These are phyloP conservation scores for Chenopodium album DNA, from an alignment of 148 eudicot species.

Conservation along the genomic window DNA sequence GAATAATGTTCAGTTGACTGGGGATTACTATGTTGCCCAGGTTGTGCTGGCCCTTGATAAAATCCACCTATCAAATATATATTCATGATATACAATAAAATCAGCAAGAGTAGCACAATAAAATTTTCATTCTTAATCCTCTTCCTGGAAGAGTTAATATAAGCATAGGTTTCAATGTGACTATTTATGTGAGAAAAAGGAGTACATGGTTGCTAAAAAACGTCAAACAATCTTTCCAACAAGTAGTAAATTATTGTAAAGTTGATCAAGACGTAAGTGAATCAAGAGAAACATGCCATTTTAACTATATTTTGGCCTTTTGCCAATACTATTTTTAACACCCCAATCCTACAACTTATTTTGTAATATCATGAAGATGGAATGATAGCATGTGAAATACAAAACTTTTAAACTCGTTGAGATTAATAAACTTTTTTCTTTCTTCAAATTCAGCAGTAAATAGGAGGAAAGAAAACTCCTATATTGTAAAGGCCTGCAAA, in stretches of 20 bases:
- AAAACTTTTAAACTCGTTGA: not conserved
- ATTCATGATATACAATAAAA: constrained; percentile 2
- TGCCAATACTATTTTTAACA: not conserved
- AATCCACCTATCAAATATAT: constrained; percentile 44
- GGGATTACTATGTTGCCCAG: constrained; percentile 47
- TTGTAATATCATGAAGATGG: not conserved
- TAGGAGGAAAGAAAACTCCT: not conserved
- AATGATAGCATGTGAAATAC: not conserved
- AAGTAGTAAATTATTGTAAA: not conserved
- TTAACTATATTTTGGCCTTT: not conserved
- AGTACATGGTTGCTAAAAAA: not conserved
- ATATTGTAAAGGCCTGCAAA: not conserved
- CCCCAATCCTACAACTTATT: not conserved
- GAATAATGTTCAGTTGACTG: constrained; percentile 41
- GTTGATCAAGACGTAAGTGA: not conserved
- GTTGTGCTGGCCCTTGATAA: constrained; percentile 45
- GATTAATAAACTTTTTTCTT: not conserved
- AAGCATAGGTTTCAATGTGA: not conserved
- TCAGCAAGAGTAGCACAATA: constrained; percentile 14
- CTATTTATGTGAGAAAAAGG: not conserved
- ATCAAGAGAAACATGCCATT: not conserved
- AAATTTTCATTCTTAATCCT: not conserved
- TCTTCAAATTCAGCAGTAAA: too few species aligned
- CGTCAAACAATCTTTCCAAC: not conserved
- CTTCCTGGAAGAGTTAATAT: not conserved